Base-by-base conservation (phyloP, 1,284 basidiomycete species). In the Leccinum fallax region DNA sequence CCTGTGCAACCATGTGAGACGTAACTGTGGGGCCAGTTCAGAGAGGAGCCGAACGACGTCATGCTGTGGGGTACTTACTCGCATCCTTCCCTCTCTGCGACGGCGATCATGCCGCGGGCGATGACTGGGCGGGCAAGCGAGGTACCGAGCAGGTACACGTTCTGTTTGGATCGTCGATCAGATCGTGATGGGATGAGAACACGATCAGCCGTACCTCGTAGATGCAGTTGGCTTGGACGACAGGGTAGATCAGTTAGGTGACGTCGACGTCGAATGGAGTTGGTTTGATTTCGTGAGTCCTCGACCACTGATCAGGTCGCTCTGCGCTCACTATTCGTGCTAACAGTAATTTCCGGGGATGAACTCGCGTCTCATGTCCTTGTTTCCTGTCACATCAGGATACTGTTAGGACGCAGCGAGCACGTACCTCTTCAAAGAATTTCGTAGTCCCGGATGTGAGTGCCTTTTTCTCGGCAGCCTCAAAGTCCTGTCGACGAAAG, bases 101-200 rank as follows among this genome's bases (percentile, higher is more conserved):
- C 84, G 61, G 91, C 90, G 69, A 99, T 99, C 97, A 99, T 99
- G 57, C 95, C 97, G 65, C 97, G 95, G 62, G 97, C 96, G 74
- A 99, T 99, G 72, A 99, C 97, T 40, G 97, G 97, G 58, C 97
- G 94, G 61, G 97, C 97, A 60, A 99, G 90, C 32, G 97, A 98
- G 43, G 97, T 99, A 54, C 97, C 97, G 63, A 99, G 90, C 52
- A 99, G 92, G 81, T 99, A 99, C 61, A 99, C 94, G 71, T 94
- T 95, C 92, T 94, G 55, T 21, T 57, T 19, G 24, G 36, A 24
- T 19, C 26, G 19, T 54, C 13, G 30, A 19, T 70, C 49, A 70
- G 60, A 64, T 59, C 15, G 40, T 52, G 43, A 40, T 46, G 6
- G 5, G n/a, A n/a, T 11, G 16, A n/a, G 21, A 24, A 2, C n/a